These are phyloP conservation scores for Rhodomyrtus psidioides DNA, from an alignment of 441 rosid species.

Conservation along the genomic window DNA sequence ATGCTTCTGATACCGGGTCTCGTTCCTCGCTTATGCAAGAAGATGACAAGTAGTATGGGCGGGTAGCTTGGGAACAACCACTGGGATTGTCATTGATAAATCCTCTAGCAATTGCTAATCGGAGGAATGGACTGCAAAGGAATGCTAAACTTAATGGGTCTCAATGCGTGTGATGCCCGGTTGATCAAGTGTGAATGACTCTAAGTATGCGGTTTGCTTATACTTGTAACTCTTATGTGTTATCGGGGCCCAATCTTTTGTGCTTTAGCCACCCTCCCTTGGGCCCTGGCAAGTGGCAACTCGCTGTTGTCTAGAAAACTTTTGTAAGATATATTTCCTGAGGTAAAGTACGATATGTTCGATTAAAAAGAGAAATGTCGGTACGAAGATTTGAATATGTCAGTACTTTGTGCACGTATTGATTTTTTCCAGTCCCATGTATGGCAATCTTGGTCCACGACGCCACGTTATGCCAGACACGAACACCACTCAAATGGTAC, in stretches of 20 bases:
- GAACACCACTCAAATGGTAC: neutral
- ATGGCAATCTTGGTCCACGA: no score
- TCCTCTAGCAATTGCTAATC: neutral
- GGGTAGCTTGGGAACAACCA: neutral
- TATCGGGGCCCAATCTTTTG: neutral
- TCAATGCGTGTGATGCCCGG: neutral
- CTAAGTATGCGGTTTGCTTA: neutral
- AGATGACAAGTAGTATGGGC: neutral
- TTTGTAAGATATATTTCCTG: neutral
- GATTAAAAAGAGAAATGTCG: neutral
- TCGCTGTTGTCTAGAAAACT: neutral
- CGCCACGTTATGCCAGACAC: neutral
- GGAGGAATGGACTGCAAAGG: neutral
- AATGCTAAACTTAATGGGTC: neutral
- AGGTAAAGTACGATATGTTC: neutral
- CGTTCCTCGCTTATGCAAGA: neutral
- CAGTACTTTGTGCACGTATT: neutral
- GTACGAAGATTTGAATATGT: neutral
- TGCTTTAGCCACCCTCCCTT: neutral
- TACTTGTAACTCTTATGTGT: neutral
- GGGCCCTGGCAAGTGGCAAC: neutral
- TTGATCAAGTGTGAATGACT: no score
- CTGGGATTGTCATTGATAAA: neutral
- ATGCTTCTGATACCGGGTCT: neutral
- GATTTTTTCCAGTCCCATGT: neutral